Percentiles rank a stretch among this genome's conserved stretches.
Conservation (phyloP, 2,329 filamentous ascomycete species). For the Fusarium verticillioides region DNA sequence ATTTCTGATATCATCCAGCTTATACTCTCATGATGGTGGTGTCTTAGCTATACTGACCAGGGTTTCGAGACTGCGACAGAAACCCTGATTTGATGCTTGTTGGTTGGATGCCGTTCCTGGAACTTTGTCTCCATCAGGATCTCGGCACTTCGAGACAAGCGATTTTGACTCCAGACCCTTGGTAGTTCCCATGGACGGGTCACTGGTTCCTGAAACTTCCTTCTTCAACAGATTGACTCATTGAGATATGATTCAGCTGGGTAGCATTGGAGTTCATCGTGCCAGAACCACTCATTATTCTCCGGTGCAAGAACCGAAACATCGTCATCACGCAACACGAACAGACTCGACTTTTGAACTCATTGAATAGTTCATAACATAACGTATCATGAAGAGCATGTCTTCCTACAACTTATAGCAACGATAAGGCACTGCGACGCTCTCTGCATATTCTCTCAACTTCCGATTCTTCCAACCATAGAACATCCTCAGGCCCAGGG, state of each 20-base stretch:
- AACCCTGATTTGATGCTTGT: constrained; percentile 15
- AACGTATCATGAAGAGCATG: background rate
- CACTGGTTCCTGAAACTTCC: background rate
- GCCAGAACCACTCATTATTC: background rate
- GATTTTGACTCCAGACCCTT: background rate
- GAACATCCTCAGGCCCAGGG: constrained; percentile 64
- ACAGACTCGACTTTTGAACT: background rate
- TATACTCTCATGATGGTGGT: background rate
- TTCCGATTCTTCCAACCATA: constrained; percentile 62
- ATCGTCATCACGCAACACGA: background rate
- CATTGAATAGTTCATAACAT: constrained; percentile 2
- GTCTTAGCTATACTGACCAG: constrained; percentile 16
- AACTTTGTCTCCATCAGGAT: constrained; percentile 17
- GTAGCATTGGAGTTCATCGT: background rate
- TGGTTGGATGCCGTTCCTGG: constrained; percentile 12
- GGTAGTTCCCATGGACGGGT: background rate
- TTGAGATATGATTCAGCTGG: background rate
- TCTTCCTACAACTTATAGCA: constrained; percentile 54
- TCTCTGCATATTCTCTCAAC: constrained; percentile 47
- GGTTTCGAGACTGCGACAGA: constrained; percentile 1
- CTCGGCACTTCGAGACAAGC: constrained; percentile 21
- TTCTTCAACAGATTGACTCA: background rate
- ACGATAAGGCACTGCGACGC: constrained; percentile 49
- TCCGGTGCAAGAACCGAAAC: background rate
- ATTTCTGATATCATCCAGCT: constrained; percentile 11